A percentile compares a stretch with the other conserved stretches of the same genome.
Conservation (phyloP, 2,329 filamentous ascomycete genomes). For the Endoconidiophora laricicola region DNA sequence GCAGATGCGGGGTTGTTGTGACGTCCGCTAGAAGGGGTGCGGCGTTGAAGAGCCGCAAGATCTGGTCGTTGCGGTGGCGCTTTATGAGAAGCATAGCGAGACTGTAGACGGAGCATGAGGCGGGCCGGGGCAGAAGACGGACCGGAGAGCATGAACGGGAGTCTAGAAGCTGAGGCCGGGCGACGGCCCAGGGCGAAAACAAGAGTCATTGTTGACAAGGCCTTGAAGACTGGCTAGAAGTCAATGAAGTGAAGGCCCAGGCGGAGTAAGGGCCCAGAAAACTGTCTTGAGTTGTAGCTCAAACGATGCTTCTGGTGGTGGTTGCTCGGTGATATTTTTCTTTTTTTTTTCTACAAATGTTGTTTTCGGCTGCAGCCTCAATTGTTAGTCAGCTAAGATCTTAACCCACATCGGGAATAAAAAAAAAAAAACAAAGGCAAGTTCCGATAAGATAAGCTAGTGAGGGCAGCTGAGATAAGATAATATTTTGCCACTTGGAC, state of each 20-base stretch:
- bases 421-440: neutral
- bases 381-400: too few species aligned
- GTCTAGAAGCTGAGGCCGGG: neutral
- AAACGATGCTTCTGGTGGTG: too few species aligned
- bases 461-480: too few species aligned
- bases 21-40: neutral
- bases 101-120: neutral
- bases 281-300: too few species aligned
- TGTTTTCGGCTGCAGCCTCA: too few species aligned
- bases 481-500: too few species aligned
- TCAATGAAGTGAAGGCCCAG: too few species aligned
- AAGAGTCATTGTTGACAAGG: slow-evolving; percentile 3
- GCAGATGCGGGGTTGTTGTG: neutral
- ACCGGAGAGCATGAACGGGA: neutral
- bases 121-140: neutral
- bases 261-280: too few species aligned
- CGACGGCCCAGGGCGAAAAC: slow-evolving; percentile 1
- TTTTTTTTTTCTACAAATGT: too few species aligned
- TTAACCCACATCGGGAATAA: too few species aligned
- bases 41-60: slow-evolving; percentile 12
- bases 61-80: slow-evolving; percentile 2
- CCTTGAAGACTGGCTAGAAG: neutral
- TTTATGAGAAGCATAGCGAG: slow-evolving; percentile 8
- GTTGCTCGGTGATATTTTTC: too few species aligned
- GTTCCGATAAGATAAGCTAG: neutral